These are phyloP conservation scores for Hypoxylon sp. DNA, from an alignment of 2,329 filamentous ascomycete genomes.

Conservation along the genomic window DNA sequence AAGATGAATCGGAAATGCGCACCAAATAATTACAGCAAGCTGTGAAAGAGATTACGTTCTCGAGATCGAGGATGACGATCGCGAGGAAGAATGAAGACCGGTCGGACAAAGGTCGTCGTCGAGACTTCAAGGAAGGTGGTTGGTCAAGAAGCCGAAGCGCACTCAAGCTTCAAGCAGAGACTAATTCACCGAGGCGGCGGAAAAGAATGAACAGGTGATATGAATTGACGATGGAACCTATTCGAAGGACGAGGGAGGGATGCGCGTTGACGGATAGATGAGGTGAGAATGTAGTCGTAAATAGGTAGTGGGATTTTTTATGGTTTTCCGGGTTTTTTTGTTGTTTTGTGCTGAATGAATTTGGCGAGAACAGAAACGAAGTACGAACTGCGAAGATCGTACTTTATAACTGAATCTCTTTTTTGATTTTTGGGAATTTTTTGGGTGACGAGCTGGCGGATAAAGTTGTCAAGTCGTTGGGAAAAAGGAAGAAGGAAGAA, in stretches of 20 bases:
- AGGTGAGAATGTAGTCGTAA: constrained; percentile 40
- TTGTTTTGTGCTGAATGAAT: constrained; percentile 64
- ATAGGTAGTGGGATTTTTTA: constrained; percentile 59
- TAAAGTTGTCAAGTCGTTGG: constrained; percentile 66
- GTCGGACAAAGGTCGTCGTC: constrained; percentile 46
- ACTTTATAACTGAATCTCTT: constrained; percentile 66
- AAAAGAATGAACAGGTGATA: constrained; percentile 35
- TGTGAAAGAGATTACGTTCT: constrained; percentile 36
- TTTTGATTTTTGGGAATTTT: constrained; percentile 60
- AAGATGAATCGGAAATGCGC: constrained; percentile 22
- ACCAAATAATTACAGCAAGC: constrained; percentile 42
- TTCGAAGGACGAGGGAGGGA: constrained; percentile 36
- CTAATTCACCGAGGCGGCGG: constrained; percentile 29
- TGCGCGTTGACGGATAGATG: constrained; percentile 29
- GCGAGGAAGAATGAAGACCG: constrained; percentile 40
- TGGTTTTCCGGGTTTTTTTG: constrained; percentile 74
- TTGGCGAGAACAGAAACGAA: constrained; percentile 72
- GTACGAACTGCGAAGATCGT: constrained; percentile 66
- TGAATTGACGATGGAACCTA: constrained; percentile 32
- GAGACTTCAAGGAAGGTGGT: constrained; percentile 43
- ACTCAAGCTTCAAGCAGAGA: constrained; percentile 41
- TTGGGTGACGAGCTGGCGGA: constrained; percentile 61
- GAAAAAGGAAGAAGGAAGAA: constrained; percentile 57
- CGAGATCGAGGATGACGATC: constrained; percentile 41
- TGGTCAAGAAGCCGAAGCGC: constrained; percentile 37